Evolutionary conservation across 2,329 filamentous ascomycete genomes (phyloP).

Genomic region (Passalora sequoiae): DNA sequence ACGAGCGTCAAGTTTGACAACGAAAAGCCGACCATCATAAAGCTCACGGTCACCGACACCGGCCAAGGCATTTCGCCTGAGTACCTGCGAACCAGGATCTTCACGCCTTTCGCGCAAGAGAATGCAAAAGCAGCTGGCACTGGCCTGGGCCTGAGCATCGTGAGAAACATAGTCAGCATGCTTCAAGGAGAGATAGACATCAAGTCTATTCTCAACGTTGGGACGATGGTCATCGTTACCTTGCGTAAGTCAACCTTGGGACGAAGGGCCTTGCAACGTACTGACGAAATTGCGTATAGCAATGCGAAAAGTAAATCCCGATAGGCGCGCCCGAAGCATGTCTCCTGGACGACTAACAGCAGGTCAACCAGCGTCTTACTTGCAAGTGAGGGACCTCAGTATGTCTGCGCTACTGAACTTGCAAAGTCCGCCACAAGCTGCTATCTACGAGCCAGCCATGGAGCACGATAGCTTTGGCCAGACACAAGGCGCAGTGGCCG

Average conservation of each 20-base stretch:
- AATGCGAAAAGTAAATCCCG: constrained; percentile 40
- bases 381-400: constrained; percentile 34
- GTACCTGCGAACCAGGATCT: constrained; percentile 56
- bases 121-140: constrained; percentile 55
- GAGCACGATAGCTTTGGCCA: constrained; percentile 22
- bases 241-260: constrained; percentile 8
- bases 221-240: constrained; percentile 21
- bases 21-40: constrained; percentile 12
- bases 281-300: constrained; percentile 44
- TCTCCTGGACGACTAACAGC: background rate
- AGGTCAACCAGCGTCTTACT: background rate
- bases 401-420: constrained; percentile 43
- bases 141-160: constrained; percentile 62
- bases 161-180: constrained; percentile 54
- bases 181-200: constrained; percentile 57
- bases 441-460: constrained; percentile 22
- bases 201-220: constrained; percentile 27
- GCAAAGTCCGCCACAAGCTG: constrained; percentile 27
- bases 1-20: constrained; percentile 10
- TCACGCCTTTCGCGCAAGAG: constrained; percentile 62
- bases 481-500: constrained; percentile 17
- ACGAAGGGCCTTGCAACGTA: constrained; percentile 20
- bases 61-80: constrained; percentile 61
- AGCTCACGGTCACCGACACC: constrained; percentile 52
- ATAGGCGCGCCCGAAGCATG: background rate